These are phyloP conservation scores for Rhynchospora pubera DNA, from an alignment of 176 grass and related monocot species.

Conservation along the genomic window DNA sequence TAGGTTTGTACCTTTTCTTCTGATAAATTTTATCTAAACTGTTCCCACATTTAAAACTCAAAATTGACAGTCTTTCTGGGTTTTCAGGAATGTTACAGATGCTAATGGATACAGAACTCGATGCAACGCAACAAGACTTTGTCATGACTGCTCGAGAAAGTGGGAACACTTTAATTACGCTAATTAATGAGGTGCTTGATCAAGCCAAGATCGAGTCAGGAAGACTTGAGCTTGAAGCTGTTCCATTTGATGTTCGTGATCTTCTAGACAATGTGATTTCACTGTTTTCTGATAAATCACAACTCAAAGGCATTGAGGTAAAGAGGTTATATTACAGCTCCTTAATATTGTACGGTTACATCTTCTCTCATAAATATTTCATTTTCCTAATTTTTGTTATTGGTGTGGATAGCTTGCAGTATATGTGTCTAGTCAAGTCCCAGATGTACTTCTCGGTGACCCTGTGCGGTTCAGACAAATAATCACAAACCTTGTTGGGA, in stretches of 20 bases:
- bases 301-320: constrained; percentile 70
- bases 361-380: background rate
- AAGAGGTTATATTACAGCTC: background rate
- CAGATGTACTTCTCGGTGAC: constrained; percentile 57
- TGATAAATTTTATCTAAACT: background rate
- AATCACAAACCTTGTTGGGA: constrained; percentile 75
- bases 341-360: background rate
- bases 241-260: constrained; percentile 64
- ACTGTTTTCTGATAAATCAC: constrained; percentile 71
- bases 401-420: constrained; percentile 38
- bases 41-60: background rate
- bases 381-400: constrained; percentile 8
- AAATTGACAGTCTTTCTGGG: background rate
- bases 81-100: constrained; percentile 81
- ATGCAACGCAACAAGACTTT: constrained; percentile 76
- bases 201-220: constrained; percentile 81
- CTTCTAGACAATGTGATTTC: constrained; percentile 75
- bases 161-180: constrained; percentile 55
- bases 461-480: constrained; percentile 64
- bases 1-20: constrained; percentile 45
- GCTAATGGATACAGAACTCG: constrained; percentile 77
- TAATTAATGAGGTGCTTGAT: constrained; percentile 92
- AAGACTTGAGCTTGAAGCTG: constrained; percentile 62
- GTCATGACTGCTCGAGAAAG: constrained; percentile 69
- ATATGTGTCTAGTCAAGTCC: constrained; percentile 63